A percentile compares a stretch with the other conserved stretches of the same genome.
phyloP scores from a whole-genome alignment of 192 early-diverging fungal genomes.

The Ambispora gerdemannii region DNA sequence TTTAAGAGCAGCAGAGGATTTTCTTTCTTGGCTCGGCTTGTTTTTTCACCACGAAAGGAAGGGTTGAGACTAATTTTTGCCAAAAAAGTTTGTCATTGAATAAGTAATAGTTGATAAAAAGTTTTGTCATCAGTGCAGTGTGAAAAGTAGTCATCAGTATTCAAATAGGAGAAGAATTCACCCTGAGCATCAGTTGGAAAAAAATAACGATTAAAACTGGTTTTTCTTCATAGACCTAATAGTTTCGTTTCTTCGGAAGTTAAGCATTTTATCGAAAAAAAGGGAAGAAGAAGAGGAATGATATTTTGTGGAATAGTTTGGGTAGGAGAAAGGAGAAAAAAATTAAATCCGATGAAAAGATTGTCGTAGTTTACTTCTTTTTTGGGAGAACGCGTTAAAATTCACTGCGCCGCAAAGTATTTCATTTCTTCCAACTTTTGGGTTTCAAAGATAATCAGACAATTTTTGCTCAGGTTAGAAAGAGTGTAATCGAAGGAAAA shows the following conservation, averaged over 20 bases:
- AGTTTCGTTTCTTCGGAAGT: constrained; percentile 2
- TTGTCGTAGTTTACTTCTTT: constrained; percentile 7
- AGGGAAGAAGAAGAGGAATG: constrained; percentile 5
- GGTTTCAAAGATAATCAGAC: constrained; percentile 3
- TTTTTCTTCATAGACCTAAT: constrained; percentile 1
- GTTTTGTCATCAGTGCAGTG: constrained; percentile 8
- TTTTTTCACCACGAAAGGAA: constrained; percentile 1
- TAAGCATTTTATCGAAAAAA: constrained; percentile 4
- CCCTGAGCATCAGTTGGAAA: not conserved
- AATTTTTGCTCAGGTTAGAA: constrained; percentile 9
- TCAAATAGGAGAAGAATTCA: not conserved
- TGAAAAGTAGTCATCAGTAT: constrained; percentile 1
- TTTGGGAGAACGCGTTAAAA: not conserved
- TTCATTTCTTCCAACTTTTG: constrained; percentile 8
- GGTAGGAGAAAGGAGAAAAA: constrained; percentile 16
- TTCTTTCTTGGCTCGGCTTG: not conserved
- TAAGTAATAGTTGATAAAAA: constrained; percentile 13
- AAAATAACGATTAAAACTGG: constrained; percentile 1
- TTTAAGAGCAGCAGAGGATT: constrained; percentile 1
- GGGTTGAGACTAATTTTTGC: constrained; percentile 5
- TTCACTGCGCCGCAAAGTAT: not conserved
- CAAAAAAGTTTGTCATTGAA: not conserved
- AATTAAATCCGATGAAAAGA: constrained; percentile 12
- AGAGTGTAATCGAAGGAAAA: not conserved
- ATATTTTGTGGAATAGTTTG: constrained; percentile 6